A percentile compares a stretch with the other conserved stretches of the same genome.
These are phyloP conservation scores for Rachicladosporium sp. DNA, from an alignment of 2,329 filamentous ascomycete species.

Conservation along the genomic window DNA sequence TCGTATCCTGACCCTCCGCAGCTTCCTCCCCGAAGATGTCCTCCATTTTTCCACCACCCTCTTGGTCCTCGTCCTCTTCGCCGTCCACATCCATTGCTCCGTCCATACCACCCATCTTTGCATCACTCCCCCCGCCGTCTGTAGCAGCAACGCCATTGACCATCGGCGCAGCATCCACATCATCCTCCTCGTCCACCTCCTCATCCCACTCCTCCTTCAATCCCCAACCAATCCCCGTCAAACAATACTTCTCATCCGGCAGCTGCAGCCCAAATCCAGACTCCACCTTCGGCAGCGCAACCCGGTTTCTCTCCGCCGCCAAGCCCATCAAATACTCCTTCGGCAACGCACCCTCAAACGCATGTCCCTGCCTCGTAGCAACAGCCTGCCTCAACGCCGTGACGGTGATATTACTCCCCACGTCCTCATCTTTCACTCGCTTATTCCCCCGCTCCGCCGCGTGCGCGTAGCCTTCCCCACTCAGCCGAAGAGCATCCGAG, in stretches of 20 bases:
- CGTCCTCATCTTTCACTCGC: slow-evolving; percentile 23
- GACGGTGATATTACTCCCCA: slow-evolving; percentile 44
- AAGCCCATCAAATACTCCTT: slow-evolving; percentile 70
- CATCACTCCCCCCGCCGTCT: slow-evolving; percentile 14
- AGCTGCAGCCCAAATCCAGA: slow-evolving; percentile 45
- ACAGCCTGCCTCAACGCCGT: slow-evolving; percentile 64
- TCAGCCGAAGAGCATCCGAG: slow-evolving; percentile 56
- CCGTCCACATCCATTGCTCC: slow-evolving; percentile 13
- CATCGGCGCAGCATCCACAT: slow-evolving; percentile 29
- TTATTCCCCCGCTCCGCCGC: slow-evolving; percentile 10
- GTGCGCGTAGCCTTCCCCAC: slow-evolving; percentile 49
- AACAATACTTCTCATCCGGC: slow-evolving; percentile 50
- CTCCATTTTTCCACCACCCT: slow-evolving; percentile 27
- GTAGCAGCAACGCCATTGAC: slow-evolving; percentile 29
- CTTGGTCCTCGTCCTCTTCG: slow-evolving; percentile 21
- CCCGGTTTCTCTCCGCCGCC: slow-evolving; percentile 57
- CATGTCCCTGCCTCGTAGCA: slow-evolving; percentile 52
- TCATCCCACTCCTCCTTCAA: slow-evolving; percentile 47
- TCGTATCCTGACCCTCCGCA: slow-evolving; percentile 9
- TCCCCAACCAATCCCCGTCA: slow-evolving; percentile 45
- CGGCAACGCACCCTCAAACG: slow-evolving; percentile 51
- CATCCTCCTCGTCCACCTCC: slow-evolving; percentile 22
- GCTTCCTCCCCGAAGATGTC: slow-evolving; percentile 29
- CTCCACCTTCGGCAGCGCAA: slow-evolving; percentile 46
- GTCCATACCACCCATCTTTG: slow-evolving; percentile 32